Conservation (phyloP, 139 green algal genomes). For the Deuterostichococcus epilithicus region DNA sequence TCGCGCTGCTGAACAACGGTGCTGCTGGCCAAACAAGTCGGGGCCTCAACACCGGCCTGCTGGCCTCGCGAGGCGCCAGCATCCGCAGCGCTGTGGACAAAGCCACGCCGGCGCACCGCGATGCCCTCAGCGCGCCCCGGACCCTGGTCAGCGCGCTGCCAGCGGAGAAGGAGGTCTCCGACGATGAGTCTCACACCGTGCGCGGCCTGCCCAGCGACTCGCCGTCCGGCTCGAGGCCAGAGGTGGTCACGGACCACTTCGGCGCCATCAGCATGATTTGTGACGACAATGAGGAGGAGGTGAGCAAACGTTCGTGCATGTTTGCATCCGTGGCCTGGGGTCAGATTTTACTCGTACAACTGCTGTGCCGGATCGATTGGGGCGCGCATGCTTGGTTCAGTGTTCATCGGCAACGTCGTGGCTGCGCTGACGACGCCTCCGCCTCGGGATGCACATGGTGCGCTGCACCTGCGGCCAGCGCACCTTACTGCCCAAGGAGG, state of each 20-base stretch:
- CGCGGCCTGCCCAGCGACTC: too few relatives aligned
- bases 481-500: too few relatives aligned
- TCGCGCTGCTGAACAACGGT: background rate
- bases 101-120: background rate
- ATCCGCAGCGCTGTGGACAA: background rate
- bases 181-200: background rate
- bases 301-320: background rate
- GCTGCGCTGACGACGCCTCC: too few relatives aligned
- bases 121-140: background rate
- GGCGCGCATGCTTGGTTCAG: too few relatives aligned
- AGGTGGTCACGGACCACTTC: background rate
- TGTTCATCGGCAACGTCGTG: too few relatives aligned
- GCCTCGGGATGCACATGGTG: too few relatives aligned
- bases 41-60: background rate
- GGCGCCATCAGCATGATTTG: constrained; percentile 4
- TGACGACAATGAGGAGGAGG: background rate
- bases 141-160: background rate
- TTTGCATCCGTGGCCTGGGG: too few relatives aligned
- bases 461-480: too few relatives aligned
- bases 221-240: background rate
- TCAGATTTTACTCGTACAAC: too few relatives aligned
- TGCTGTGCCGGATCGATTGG: background rate
- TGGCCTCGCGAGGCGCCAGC: background rate
- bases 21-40: too few relatives aligned
- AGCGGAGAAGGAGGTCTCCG: background rate